Evolutionary conservation across 2,329 filamentous ascomycete genomes (phyloP), one percentile per base, ranked within the genome.

Genomic region (Fusarium clavum): DNA sequence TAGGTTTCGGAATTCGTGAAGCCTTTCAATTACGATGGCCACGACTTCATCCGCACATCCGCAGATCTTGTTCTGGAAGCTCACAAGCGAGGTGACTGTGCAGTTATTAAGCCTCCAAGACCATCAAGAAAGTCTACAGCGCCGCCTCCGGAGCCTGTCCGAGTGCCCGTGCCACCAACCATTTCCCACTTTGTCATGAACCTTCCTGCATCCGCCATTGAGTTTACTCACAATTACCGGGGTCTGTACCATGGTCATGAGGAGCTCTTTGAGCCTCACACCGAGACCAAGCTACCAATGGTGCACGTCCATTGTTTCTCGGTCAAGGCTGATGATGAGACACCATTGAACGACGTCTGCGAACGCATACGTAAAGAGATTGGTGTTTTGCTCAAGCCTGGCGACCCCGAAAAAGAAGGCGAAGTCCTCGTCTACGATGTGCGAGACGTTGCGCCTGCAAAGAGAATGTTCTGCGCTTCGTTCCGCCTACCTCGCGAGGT

Each of bases 131-230:
- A 72, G 77, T 79, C 77, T 46, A 77, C 80, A 18, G 75, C 76
- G 22, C 77, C 79, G 16, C 77, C 77, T 6, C 81, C 81, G 6
- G 75, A 79, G 56, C 79, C 79, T 25, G 73, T 74, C 69, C 80
- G 75, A 66, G 77, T 89, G 29, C 82, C 84, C 13, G 84, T 94
- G 47, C 95, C 95, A 4, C 86, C 86, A 4, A 90, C 91, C 40
- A 93, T 98, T 78, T 87, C 90, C n/a, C 96, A 98, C 83, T 99
- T 94, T 79, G 92, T 98, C 71, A 98, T 99, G 93, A 99, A 99
- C 81, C 90, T 99, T 18, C 96, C 96, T 1, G 96, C 94, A 2
- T 92, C 90, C 2, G 95, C 96, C 2, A 91, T 96, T 64, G 90
- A 92, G 62, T 99, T 99, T 78, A 85, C 98, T 24, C 83, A 84